A percentile compares a stretch with the other conserved stretches of the same genome.
These are phyloP conservation scores for Trichodelitschia bisporula DNA, from an alignment of 495 filamentous ascomycete genomes.

Conservation along the genomic window DNA sequence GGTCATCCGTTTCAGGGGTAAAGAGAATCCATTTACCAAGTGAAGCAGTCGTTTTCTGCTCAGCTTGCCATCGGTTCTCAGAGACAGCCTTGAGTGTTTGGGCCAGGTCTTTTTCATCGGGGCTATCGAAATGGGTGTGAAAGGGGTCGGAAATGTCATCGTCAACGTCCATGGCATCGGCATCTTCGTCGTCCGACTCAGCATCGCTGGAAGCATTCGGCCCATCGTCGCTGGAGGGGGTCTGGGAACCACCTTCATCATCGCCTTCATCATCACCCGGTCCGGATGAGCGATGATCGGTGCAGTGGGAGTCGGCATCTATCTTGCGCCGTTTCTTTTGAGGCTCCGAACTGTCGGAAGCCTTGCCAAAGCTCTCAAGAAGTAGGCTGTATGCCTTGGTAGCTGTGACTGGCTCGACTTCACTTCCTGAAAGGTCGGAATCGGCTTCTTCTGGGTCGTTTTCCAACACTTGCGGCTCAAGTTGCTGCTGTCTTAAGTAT, in stretches of 20 bases:
- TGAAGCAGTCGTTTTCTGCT: conserved; percentile 13
- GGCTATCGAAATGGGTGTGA: conserved; percentile 46
- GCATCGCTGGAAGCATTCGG: not conserved
- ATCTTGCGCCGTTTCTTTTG: conserved; percentile 32
- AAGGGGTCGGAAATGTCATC: conserved; percentile 45
- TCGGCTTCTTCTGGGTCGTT: not conserved
- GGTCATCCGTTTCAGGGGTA: conserved; percentile 1
- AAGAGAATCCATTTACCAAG: conserved; percentile 5
- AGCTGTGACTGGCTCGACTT: conserved; percentile 7
- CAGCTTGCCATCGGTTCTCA: conserved; percentile 31
- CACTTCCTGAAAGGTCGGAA: conserved; percentile 2
- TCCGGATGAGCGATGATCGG: no score
- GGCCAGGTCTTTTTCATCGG: conserved; percentile 29
- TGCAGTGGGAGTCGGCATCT: conserved; percentile 2
- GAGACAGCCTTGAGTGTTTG: conserved; percentile 25
- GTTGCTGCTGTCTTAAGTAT: no score
- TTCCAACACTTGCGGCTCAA: no score
- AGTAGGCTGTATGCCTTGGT: conserved; percentile 18
- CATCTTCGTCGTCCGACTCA: conserved; percentile 3
- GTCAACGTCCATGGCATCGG: conserved; percentile 16
- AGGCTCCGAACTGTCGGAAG: conserved; percentile 27
- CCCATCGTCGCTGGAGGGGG: not conserved
- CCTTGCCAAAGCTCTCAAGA: conserved; percentile 21
- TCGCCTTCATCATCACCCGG: no score
- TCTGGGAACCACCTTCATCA: conserved; percentile 5